Percentiles rank a stretch among this genome's conserved stretches.
Conservation (phyloP, 1,284 basidiomycete genomes). For the Sanghuangporus baumii region DNA sequence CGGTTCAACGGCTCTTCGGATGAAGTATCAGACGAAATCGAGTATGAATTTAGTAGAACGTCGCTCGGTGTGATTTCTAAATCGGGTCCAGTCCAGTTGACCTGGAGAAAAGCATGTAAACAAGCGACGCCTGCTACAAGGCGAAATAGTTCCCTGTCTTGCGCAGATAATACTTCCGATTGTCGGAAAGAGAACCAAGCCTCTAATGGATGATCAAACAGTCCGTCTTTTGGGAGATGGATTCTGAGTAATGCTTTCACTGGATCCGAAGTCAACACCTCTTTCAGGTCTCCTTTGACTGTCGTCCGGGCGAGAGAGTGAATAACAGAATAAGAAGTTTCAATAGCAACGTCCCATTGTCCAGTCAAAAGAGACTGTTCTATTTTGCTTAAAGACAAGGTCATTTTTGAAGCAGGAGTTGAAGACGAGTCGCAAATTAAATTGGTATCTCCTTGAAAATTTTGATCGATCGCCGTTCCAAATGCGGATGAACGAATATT, state of each 20-base stretch:
- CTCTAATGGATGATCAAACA: constrained; percentile 2
- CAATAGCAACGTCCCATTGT: constrained; percentile 3
- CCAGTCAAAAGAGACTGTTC: constrained; percentile 12
- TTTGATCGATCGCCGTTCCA: neutral
- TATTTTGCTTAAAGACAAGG: constrained; percentile 5
- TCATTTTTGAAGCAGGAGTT: constrained; percentile 1
- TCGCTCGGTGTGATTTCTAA: constrained; percentile 58
- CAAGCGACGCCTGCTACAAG: constrained; percentile 73
- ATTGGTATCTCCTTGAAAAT: neutral
- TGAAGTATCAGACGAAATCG: constrained; percentile 19
- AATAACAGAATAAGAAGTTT: neutral
- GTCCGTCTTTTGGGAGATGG: neutral
- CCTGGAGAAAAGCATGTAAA: constrained; percentile 87
- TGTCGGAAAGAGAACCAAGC: constrained; percentile 10
- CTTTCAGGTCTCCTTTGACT: constrained; percentile 14
- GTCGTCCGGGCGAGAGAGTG: constrained; percentile 6
- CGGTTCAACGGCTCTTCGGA: constrained; percentile 51
- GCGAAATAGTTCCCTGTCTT: constrained; percentile 45
- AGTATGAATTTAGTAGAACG: constrained; percentile 36
- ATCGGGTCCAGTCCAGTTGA: constrained; percentile 96
- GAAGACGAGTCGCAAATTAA: neutral
- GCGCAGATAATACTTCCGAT: neutral
- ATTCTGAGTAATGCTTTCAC: constrained; percentile 6
- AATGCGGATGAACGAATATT: neutral
- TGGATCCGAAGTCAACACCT: constrained; percentile 10